Base-by-base conservation (phyloP, 306 rosid genomes). In the Prunus armeniaca region DNA sequence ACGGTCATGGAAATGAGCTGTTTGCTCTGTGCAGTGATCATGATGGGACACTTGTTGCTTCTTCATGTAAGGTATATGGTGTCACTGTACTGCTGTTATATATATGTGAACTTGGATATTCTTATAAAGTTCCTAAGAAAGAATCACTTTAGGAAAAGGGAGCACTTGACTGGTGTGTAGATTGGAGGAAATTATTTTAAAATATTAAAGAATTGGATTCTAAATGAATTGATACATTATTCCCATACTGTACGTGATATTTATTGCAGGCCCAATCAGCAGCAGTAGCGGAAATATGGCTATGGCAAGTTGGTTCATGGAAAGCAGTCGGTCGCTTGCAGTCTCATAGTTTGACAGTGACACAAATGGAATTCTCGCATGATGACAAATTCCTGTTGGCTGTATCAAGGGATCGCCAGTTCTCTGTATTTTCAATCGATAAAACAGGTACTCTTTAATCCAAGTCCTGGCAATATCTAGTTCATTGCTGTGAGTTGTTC, bases 1-100 rank as follows among this genome's bases (percentile, higher is more conserved):
- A 96, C 69, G 99, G 98, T 80, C 99, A 96, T 69, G 99, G 99
- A 76, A 96, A 96, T 81, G 99, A 96, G 55, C 85, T 96, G 55
- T 96, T 91, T 73, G 84, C 99, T 72, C 57, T 96, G 47, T 91
- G 99, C 82, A 92, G 97, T 75, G 93, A 96, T 83, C 96, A 84
- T 77, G 78, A 71, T 63, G 98, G 99, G 74, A 88, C 84, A 82
- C 91, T 96, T 69, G 96, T 96, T 41, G 97, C 98, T 81, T 96
- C 98, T 7, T 88, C 99, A 32, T 96, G 99, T 74, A 96, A 96
- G 98, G 99, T 92, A 89, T 77, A 82, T 71, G 56, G 71, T 69
- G 69, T 49, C 77, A 41, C 18, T 71, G 38, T 52, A 14, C 41
- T 66, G 41, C 56, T 80, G 54, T 32, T 69, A 71, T 67, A 51